phyloP scores from a whole-genome alignment of 2,329 filamentous ascomycete genomes.

The Arthrobotrys megalospora region DNA sequence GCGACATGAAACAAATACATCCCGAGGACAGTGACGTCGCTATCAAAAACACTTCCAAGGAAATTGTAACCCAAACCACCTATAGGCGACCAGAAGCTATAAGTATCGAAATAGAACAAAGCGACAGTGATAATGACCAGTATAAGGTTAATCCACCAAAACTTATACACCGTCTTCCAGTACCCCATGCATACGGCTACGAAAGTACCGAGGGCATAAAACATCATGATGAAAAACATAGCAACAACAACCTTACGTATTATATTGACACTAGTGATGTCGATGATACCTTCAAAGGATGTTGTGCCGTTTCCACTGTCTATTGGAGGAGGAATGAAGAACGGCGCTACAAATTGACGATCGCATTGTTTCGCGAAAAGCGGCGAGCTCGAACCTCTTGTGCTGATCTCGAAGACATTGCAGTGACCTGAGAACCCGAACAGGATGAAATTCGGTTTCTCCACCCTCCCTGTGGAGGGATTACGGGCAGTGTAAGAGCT shows the following conservation, averaged over 20 bases:
- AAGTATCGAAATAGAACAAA: conserved; percentile 24
- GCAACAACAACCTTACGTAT: conserved; percentile 24
- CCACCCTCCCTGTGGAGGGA: conserved; percentile 7
- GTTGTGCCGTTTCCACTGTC: background rate
- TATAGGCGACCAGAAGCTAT: conserved; percentile 18
- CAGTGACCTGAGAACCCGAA: conserved; percentile 36
- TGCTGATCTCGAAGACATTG: conserved; percentile 19
- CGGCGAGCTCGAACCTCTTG: background rate
- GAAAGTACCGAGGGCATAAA: conserved; percentile 23
- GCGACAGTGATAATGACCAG: background rate
- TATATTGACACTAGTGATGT: conserved; percentile 3
- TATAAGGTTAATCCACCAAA: conserved; percentile 28
- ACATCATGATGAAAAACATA: conserved; percentile 22
- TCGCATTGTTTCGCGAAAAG: conserved; percentile 12
- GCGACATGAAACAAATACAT: conserved; percentile 25
- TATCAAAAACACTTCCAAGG: conserved; percentile 3
- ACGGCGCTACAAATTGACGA: conserved; percentile 15
- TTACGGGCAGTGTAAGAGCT: conserved; percentile 17
- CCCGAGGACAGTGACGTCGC: conserved; percentile 11
- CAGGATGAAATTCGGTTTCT: conserved; percentile 6
- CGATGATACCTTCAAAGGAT: conserved; percentile 10
- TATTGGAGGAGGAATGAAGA: conserved; percentile 11
- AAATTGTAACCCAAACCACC: background rate
- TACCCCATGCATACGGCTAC: conserved; percentile 23
- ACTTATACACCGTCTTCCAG: conserved; percentile 23